phyloP scores from a whole-genome alignment of 768 basidiomycete species.

The Artomyces pyxidatus region DNA sequence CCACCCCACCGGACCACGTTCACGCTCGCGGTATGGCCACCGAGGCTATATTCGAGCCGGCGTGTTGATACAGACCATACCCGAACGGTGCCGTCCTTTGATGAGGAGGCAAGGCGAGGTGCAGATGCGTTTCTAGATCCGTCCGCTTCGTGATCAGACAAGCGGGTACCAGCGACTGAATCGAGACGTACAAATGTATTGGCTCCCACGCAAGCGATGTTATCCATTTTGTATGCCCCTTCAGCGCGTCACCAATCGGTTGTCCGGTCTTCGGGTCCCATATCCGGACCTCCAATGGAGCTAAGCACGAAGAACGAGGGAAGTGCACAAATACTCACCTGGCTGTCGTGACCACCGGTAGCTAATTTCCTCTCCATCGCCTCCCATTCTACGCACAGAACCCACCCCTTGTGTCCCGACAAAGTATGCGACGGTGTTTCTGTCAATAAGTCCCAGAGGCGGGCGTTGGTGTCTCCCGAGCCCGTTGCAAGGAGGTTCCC shows the following conservation, averaged over 20 bases:
- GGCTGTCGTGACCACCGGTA: constrained; percentile 91
- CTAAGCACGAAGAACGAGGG: background rate
- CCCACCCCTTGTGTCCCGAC: constrained; percentile 90
- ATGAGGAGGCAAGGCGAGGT: constrained; percentile 88
- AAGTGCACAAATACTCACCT: constrained; percentile 40
- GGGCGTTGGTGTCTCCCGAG: constrained; percentile 86
- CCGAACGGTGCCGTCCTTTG: constrained; percentile 94
- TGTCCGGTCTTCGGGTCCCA: constrained; percentile 95
- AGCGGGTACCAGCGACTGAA: constrained; percentile 1
- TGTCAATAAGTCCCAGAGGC: constrained; percentile 90
- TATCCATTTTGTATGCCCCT: constrained; percentile 95
- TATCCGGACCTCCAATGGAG: constrained; percentile 50
- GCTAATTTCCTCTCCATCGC: constrained; percentile 85
- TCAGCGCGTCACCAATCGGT: constrained; percentile 78
- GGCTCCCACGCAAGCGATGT: constrained; percentile 96
- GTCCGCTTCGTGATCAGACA: no score
- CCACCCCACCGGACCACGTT: constrained; percentile 98
- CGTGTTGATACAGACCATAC: constrained; percentile 80
- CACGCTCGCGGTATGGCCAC: constrained; percentile 90
- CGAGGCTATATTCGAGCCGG: constrained; percentile 72
- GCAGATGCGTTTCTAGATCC: constrained; percentile 55
- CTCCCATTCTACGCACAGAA: constrained; percentile 96
- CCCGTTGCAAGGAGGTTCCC: constrained; percentile 89
- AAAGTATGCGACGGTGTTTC: constrained; percentile 87
- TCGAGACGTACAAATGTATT: constrained; percentile 66